Base-by-base conservation (phyloP, 768 basidiomycete genomes). In the Lentinus brumalis region DNA sequence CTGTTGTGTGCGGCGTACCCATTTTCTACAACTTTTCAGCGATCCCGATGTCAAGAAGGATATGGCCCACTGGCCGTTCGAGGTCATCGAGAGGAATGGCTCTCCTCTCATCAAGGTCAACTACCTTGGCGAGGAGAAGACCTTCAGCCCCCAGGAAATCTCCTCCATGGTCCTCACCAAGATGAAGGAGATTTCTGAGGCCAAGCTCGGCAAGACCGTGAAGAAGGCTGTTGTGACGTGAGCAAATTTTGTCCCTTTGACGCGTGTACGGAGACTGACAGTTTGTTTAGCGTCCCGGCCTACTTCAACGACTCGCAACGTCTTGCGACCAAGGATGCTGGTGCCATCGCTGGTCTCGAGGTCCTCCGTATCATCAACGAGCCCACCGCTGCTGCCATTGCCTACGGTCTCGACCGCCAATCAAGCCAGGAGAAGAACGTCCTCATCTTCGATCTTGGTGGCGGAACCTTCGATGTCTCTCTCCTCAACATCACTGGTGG, bases 281-380 rank as follows among this genome's bases (percentile, higher is more conserved):
- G 16, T 40, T 39, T 7, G 50, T 32, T 11, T 66, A 90, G 88
- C 52, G 97, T 98, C 67, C 97, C 97, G 45, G 97, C 97, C 65
- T 99, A 98, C 84, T 98, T 98, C 85, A 99, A 99, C 78, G 97
- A 98, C 82, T 99, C 97, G 30, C 97, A 99, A 75, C 95, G 97
- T 82, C 84, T 97, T 65, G 96, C 97, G 53, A 98, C 97, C 76
- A 98, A 98, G 81, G 97, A 99, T 78, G 97, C 97, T 64, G 97
- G 97, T 77, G 85, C 92, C 69, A 99, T 99, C 69, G 86, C 97
- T 71, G 97, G 97, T 65, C 92, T 99, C 64, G 96, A 99, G 74
- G 95, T 99, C 70, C 93, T 99, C 78, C 96, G 97, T 80, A 99
- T 99, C 84, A 99, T 99, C 84, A 99, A 99, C 80, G 97, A 99